Evolutionary conservation across 345 rosid species (phyloP).

Genomic region (Camelina sativa): DNA sequence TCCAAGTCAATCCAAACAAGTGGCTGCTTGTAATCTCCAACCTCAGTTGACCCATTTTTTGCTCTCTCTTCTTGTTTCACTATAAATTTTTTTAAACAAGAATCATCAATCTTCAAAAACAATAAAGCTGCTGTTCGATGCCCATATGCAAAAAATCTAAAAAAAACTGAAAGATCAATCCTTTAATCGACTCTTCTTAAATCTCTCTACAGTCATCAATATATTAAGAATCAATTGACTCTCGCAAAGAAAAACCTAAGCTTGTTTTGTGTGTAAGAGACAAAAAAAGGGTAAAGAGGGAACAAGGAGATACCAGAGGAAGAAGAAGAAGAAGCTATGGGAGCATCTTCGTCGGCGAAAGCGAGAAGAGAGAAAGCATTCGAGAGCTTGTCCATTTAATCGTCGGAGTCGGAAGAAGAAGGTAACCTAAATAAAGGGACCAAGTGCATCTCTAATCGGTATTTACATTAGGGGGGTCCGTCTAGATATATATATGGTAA

Average conservation of each 20-base stretch:
- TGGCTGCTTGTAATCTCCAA: constrained; percentile 58
- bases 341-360: constrained; percentile 47
- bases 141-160: not conserved
- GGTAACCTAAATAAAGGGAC: not conserved
- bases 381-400: constrained; percentile 44
- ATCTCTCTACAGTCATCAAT: constrained; percentile 11
- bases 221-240: not conserved
- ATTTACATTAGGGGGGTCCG: no score
- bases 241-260: not conserved
- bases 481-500: no score
- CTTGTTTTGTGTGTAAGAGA: not conserved
- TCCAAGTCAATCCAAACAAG: constrained; percentile 97
- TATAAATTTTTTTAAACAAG: not conserved
- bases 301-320: constrained; percentile 31
- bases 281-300: not conserved
- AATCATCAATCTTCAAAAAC: not conserved
- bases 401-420: not conserved
- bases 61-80: constrained; percentile 29
- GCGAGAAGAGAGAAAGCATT: constrained; percentile 46
- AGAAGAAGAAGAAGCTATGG: constrained; percentile 30
- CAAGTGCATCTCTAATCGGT: no score
- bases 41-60: constrained; percentile 30
- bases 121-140: not conserved
- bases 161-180: not conserved
- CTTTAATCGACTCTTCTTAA: constrained; percentile 1